Evolutionary conservation across 768 basidiomycete genomes (phyloP).

Genomic region (Pleurotus sapidus): DNA sequence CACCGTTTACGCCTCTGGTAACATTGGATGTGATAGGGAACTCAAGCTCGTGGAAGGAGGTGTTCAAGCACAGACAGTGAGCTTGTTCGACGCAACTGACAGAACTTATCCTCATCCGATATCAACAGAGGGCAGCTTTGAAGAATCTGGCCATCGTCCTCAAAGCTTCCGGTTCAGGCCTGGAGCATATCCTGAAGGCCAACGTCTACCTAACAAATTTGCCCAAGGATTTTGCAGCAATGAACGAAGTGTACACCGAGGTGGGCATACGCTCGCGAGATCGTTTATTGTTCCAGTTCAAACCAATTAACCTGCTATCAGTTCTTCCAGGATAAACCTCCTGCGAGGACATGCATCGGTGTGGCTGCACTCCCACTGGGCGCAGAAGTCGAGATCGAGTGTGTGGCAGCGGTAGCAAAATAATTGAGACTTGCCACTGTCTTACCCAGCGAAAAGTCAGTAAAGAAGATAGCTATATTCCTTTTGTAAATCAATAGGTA

Average conservation of each 20-base stretch:
- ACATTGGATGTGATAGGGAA: conserved; percentile 31
- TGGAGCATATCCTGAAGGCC: conserved; percentile 40
- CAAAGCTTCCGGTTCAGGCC: conserved; percentile 35
- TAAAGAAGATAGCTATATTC: no score
- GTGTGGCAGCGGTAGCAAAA: conserved; percentile 41
- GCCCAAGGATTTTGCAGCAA: conserved; percentile 29
- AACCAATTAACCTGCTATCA: conserved; percentile 14
- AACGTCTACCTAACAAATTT: conserved; percentile 39
- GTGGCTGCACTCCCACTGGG: conserved; percentile 51
- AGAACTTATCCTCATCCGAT: not conserved
- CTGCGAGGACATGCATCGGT: conserved; percentile 59
- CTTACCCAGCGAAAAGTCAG: no score
- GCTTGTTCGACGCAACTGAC: conserved; percentile 3
- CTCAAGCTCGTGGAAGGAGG: conserved; percentile 31
- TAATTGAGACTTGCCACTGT: not conserved
- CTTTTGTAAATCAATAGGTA: no score
- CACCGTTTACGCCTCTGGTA: conserved; percentile 34
- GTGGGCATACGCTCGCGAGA: conserved; percentile 15
- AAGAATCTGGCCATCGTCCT: conserved; percentile 39
- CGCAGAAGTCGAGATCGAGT: conserved; percentile 61
- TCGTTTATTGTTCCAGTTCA: no score
- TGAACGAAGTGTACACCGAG: conserved; percentile 38
- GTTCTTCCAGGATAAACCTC: conserved; percentile 48
- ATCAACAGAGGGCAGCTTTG: conserved; percentile 29
- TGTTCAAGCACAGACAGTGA: conserved; percentile 32